Evolutionary conservation across 768 basidiomycete genomes (phyloP).

Genomic region (Pleurotus sapidus): DNA sequence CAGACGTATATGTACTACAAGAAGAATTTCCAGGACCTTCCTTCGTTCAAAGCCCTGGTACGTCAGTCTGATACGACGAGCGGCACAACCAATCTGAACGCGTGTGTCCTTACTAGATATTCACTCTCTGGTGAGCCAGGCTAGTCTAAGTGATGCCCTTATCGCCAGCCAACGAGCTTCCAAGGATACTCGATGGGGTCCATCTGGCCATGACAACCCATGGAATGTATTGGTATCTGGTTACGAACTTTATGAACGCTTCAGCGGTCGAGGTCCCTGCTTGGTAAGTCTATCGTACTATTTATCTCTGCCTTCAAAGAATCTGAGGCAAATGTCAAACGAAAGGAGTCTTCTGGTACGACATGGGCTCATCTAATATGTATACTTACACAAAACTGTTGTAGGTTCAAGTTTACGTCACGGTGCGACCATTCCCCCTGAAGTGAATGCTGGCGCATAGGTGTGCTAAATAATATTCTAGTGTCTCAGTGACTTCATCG

Average conservation of each 20-base stretch:
- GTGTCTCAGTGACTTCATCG: slow-evolving; percentile 26
- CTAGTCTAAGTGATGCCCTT: no score
- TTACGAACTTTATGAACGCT: slow-evolving; percentile 29
- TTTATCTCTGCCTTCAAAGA: no score
- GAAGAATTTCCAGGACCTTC: slow-evolving; percentile 24
- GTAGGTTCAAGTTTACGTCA: slow-evolving; percentile 24
- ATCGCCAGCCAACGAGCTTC: no score
- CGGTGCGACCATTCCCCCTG: slow-evolving; percentile 15
- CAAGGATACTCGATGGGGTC: slow-evolving; percentile 32
- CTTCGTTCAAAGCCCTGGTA: slow-evolving; percentile 27
- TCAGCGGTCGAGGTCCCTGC: slow-evolving; percentile 19
- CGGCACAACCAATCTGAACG: no score
- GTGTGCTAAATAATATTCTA: slow-evolving; percentile 3
- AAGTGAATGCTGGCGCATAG: background rate
- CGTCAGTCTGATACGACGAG: no score
- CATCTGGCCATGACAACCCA: slow-evolving; percentile 31
- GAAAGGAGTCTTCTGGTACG: slow-evolving; percentile 1
- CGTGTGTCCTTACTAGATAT: slow-evolving; percentile 15
- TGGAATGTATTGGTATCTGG: slow-evolving; percentile 31
- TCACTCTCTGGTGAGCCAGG: slow-evolving; percentile 20
- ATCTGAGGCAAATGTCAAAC: no score
- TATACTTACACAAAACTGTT: background rate
- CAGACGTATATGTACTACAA: slow-evolving; percentile 39
- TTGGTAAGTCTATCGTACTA: slow-evolving; percentile 19
- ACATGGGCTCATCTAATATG: background rate